phyloP scores from a whole-genome alignment of 2,329 filamentous ascomycete species.

The Tympanopsis confertula region DNA sequence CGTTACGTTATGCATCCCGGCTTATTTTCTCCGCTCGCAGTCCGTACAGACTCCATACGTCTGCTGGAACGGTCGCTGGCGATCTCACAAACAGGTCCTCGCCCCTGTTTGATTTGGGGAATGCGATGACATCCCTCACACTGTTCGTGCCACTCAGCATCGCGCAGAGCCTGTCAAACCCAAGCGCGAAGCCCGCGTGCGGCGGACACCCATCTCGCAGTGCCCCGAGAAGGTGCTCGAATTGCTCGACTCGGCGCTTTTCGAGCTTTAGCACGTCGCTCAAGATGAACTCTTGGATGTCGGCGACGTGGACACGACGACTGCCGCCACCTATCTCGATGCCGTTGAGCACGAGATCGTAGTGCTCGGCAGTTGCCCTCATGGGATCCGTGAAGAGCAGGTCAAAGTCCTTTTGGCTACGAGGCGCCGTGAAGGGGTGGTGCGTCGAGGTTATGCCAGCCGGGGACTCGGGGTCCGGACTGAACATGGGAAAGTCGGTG shows the following conservation, averaged over 20 bases:
- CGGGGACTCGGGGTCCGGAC: conserved; percentile 70
- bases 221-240: conserved; percentile 73
- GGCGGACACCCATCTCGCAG: conserved; percentile 80
- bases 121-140: conserved; percentile 88
- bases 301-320: conserved; percentile 76
- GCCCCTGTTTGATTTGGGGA: conserved; percentile 85
- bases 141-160: conserved; percentile 66
- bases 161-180: conserved; percentile 78
- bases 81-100: conserved; percentile 76
- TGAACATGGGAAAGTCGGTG: conserved; percentile 84
- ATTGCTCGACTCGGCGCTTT: conserved; percentile 61
- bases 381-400: conserved; percentile 63
- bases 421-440: conserved; percentile 89
- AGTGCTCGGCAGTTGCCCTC: conserved; percentile 70
- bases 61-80: conserved; percentile 55
- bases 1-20: too few species aligned
- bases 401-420: conserved; percentile 60
- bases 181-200: conserved; percentile 88
- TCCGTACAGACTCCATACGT: conserved; percentile 39
- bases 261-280: conserved; percentile 72
- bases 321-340: conserved; percentile 89
- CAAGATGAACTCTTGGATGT: conserved; percentile 76
- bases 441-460: conserved; percentile 80
- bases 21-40: too few species aligned
- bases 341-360: conserved; percentile 91